phyloP scores from a whole-genome alignment of 1,139 yeast genomes.

The Meyerozyma athensensis region DNA sequence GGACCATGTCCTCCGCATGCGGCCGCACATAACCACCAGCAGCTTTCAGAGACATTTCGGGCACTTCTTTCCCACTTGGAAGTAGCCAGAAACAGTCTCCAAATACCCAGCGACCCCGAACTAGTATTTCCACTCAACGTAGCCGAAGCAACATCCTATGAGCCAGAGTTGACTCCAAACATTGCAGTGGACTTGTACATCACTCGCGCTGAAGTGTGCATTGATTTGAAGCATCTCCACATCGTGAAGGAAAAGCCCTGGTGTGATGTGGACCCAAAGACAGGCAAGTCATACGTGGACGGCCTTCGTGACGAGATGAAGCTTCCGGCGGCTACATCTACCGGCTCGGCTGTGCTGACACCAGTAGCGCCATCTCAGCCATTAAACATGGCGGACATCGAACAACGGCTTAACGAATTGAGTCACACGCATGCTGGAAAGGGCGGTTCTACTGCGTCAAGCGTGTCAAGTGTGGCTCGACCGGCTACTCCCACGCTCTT shows the following conservation, averaged over 20 bases:
- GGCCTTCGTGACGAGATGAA: conserved; percentile 40
- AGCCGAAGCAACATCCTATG: conserved; percentile 22
- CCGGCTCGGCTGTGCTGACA: conserved; percentile 7
- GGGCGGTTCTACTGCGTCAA: conserved; percentile 5
- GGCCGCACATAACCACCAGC: conserved; percentile 7
- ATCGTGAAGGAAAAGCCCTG: conserved; percentile 39
- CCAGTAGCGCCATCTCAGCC: conserved; percentile 11
- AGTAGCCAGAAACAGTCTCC: conserved; percentile 32
- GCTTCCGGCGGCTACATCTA: conserved; percentile 17
- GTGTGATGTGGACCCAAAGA: conserved; percentile 28
- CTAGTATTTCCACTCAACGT: conserved; percentile 39
- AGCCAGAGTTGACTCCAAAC: conserved; percentile 29
- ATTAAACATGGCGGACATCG: conserved; percentile 18
- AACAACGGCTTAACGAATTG: conserved; percentile 14
- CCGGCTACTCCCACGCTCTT: conserved; percentile 12
- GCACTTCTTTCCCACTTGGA: conserved; percentile 25
- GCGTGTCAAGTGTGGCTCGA: neutral
- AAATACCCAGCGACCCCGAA: conserved; percentile 39
- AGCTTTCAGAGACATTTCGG: conserved; percentile 23
- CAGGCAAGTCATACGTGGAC: conserved; percentile 39
- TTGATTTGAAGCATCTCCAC: conserved; percentile 38
- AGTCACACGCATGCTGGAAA: neutral
- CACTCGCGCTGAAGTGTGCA: conserved; percentile 42
- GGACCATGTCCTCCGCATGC: conserved; percentile 1
- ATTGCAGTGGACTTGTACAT: conserved; percentile 38